phyloP scores from a whole-genome alignment of 2,329 filamentous ascomycete genomes.

The Pyricularia grisea region DNA sequence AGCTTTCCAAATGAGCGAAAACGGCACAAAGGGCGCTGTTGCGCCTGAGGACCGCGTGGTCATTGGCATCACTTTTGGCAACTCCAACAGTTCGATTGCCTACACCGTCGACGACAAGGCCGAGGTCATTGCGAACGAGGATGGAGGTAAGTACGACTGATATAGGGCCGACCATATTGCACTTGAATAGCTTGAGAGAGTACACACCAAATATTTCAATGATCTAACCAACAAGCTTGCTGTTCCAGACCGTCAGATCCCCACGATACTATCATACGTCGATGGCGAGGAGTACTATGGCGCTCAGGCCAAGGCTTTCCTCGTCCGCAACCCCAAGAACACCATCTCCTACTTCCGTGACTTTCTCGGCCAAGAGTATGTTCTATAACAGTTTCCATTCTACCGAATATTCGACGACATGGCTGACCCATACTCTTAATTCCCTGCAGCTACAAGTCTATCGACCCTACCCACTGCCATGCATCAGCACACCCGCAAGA shows the following conservation, averaged over 20 bases:
- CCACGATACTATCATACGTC: slow-evolving; percentile 87
- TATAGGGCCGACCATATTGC: neutral
- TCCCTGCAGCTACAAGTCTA: slow-evolving; percentile 66
- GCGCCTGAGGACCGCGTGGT: slow-evolving; percentile 54
- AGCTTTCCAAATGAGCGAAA: slow-evolving; percentile 33
- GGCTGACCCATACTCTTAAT: neutral
- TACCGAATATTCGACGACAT: neutral
- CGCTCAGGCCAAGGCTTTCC: slow-evolving; percentile 86
- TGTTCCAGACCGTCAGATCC: slow-evolving; percentile 81
- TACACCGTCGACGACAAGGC: slow-evolving; percentile 89
- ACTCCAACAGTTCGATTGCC: slow-evolving; percentile 96
- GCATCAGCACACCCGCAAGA: slow-evolving; percentile 85
- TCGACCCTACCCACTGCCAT: slow-evolving; percentile 93
- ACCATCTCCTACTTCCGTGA: slow-evolving; percentile 95
- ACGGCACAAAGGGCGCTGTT: slow-evolving; percentile 31
- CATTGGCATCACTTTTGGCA: slow-evolving; percentile 97
- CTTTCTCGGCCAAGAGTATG: slow-evolving; percentile 86
- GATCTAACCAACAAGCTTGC: neutral
- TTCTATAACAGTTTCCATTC: slow-evolving; percentile 4
- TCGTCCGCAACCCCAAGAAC: slow-evolving; percentile 86
- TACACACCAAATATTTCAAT: neutral
- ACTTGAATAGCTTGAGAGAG: neutral
- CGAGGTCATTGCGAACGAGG: slow-evolving; percentile 97
- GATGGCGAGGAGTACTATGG: slow-evolving; percentile 96
- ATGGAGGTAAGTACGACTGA: slow-evolving; percentile 59